Evolutionary conservation across 2,329 filamentous ascomycete species (phyloP).

Genomic region (Fusarium miscanthi): DNA sequence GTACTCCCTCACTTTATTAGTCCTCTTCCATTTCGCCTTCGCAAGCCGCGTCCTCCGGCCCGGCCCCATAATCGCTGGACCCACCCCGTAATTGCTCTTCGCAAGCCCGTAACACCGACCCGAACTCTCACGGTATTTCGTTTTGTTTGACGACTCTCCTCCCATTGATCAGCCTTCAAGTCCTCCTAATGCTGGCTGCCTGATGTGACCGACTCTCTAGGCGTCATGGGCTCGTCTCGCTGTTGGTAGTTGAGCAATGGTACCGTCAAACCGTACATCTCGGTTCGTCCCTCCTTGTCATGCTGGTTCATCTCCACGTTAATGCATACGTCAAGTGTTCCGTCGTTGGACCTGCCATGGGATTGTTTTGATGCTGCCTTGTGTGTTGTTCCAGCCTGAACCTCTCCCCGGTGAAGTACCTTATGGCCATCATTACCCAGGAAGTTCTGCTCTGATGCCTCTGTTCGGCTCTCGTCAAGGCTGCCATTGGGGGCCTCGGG

Average conservation of each 20-base stretch:
- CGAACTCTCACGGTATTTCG: background rate
- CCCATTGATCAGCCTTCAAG: slow-evolving; percentile 4
- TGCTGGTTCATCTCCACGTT: slow-evolving; percentile 89
- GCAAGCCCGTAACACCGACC: slow-evolving; percentile 13
- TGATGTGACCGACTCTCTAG: slow-evolving; percentile 40
- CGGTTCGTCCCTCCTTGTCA: slow-evolving; percentile 81
- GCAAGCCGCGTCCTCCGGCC: slow-evolving; percentile 21
- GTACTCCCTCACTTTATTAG: slow-evolving; percentile 4
- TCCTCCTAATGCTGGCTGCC: slow-evolving; percentile 24
- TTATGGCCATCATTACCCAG: slow-evolving; percentile 72
- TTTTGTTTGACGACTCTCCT: background rate
- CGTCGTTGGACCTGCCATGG: slow-evolving; percentile 67
- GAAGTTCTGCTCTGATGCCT: slow-evolving; percentile 45
- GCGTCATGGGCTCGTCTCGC: slow-evolving; percentile 42
- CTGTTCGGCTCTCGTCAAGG: slow-evolving; percentile 30
- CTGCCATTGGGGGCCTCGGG: slow-evolving; percentile 41
- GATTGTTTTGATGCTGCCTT: slow-evolving; percentile 71
- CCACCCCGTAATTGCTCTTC: slow-evolving; percentile 5
- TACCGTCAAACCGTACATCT: slow-evolving; percentile 87
- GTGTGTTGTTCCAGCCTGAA: slow-evolving; percentile 81
- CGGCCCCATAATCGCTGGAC: slow-evolving; percentile 13
- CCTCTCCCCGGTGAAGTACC: slow-evolving; percentile 80
- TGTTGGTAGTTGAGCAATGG: slow-evolving; percentile 68
- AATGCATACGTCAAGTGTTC: slow-evolving; percentile 81
- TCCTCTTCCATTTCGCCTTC: slow-evolving; percentile 11